These are phyloP conservation scores for Erodium maritimum DNA, from an alignment of 345 rosid species.

Conservation along the genomic window DNA sequence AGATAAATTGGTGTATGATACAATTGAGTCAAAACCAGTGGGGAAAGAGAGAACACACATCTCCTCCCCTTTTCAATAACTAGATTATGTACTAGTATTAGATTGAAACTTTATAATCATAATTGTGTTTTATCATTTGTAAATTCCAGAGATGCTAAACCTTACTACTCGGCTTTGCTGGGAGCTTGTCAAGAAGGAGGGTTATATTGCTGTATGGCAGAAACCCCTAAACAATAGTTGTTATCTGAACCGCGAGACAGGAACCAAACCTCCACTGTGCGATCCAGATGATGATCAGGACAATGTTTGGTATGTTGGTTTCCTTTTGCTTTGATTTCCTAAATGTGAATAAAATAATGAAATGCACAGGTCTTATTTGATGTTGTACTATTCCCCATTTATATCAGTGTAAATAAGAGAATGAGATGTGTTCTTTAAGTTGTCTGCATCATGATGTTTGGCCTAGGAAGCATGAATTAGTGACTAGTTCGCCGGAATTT, in stretches of 20 bases:
- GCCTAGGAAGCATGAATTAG: not conserved
- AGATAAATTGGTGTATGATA: not conserved
- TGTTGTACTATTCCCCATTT: not conserved
- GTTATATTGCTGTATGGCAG: constrained; percentile 89
- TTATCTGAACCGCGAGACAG: constrained; percentile 64
- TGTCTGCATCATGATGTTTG: not conserved
- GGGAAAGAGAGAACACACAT: not conserved
- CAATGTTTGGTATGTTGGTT: constrained; percentile 54
- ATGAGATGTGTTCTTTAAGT: not conserved
- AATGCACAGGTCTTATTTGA: not conserved
- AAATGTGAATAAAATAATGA: not conserved
- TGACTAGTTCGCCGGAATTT: not conserved
- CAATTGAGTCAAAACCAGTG: not conserved
- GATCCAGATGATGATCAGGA: constrained; percentile 72
- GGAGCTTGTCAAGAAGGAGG: constrained; percentile 88
- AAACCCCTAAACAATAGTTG: constrained; percentile 74
- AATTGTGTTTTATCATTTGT: constrained; percentile 8
- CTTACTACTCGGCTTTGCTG: constrained; percentile 86
- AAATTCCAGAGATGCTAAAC: constrained; percentile 69
- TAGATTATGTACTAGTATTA: not conserved
- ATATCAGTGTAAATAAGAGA: not conserved
- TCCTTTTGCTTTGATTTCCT: not conserved
- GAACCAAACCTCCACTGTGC: constrained; percentile 61
- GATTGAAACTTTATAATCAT: not conserved
- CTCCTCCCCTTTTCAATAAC: not conserved